phyloP scores from a whole-genome alignment of 2,329 filamentous ascomycete species.

The Penicillium sp. region DNA sequence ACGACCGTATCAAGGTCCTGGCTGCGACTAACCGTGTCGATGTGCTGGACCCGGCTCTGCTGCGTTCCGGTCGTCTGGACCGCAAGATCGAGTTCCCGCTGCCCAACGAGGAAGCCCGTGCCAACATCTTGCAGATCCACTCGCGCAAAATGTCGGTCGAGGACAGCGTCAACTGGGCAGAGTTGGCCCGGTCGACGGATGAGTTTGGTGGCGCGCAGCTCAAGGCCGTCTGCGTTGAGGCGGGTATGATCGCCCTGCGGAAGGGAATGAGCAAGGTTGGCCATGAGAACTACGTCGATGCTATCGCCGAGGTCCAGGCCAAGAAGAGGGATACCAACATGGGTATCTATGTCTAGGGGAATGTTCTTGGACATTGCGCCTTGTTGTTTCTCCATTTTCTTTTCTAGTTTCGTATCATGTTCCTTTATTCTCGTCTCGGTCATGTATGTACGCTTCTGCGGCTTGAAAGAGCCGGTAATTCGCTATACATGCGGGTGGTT shows the following conservation, averaged over 20 bases:
- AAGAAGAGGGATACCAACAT: slow-evolving; percentile 80
- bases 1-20: slow-evolving; percentile 93
- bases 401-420: slow-evolving; percentile 9
- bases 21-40: slow-evolving; percentile 93
- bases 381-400: slow-evolving; percentile 8
- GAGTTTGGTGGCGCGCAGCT: slow-evolving; percentile 97
- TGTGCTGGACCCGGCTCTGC: slow-evolving; percentile 83
- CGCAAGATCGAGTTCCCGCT: slow-evolving; percentile 98
- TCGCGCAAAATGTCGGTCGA: slow-evolving; percentile 98
- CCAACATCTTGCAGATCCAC: slow-evolving; percentile 96
- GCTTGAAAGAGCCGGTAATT: slow-evolving; percentile 19
- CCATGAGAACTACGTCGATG: slow-evolving; percentile 98
- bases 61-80: slow-evolving; percentile 87
- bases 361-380: not conserved
- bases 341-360: slow-evolving; percentile 42
- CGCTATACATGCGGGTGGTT: slow-evolving; percentile 16
- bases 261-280: slow-evolving; percentile 94
- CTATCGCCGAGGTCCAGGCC: slow-evolving; percentile 81
- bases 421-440: slow-evolving; percentile 9
- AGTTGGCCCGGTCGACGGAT: slow-evolving; percentile 92
- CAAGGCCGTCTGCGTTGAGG: slow-evolving; percentile 97
- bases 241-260: slow-evolving; percentile 95
- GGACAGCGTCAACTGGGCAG: slow-evolving; percentile 88
- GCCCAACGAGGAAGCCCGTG: slow-evolving; percentile 94
- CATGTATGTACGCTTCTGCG: slow-evolving; percentile 20